A percentile compares a stretch with the other conserved stretches of the same genome.
These are phyloP conservation scores for Rhizopogon rudus DNA, from an alignment of 768 basidiomycete genomes.

Conservation along the genomic window DNA sequence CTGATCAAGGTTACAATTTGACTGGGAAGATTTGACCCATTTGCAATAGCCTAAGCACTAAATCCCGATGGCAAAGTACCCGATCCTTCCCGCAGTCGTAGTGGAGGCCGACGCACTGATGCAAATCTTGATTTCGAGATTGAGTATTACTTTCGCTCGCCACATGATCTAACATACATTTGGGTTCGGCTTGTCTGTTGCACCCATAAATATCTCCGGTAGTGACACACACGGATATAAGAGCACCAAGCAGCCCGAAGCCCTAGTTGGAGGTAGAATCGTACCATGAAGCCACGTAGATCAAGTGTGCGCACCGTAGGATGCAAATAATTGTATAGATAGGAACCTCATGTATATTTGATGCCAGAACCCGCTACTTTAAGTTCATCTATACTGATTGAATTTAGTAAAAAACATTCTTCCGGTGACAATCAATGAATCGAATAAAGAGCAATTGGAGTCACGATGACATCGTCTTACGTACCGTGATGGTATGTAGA, in stretches of 20 bases:
- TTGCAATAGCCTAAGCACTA: conserved; percentile 26
- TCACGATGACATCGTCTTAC: conserved; percentile 5
- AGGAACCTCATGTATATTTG: conserved; percentile 43
- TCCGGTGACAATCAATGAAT: conserved; percentile 61
- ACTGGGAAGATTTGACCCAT: conserved; percentile 35
- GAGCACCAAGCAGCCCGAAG: conserved; percentile 44
- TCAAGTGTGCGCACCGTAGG: conserved; percentile 40
- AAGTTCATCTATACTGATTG: background rate
- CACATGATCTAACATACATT: conserved; percentile 23
- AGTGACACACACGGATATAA: conserved; percentile 19
- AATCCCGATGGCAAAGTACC: conserved; percentile 29
- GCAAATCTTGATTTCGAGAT: conserved; percentile 32
- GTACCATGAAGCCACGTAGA: conserved; percentile 67
- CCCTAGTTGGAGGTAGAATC: conserved; percentile 40
- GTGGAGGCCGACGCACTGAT: conserved; percentile 38
- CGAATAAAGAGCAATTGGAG: conserved; percentile 63
- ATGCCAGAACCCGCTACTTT: conserved; percentile 2
- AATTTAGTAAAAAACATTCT: conserved; percentile 43
- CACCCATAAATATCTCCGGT: conserved; percentile 40
- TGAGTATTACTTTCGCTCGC: background rate
- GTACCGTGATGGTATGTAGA: too few relatives aligned
- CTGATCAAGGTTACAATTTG: conserved; percentile 40
- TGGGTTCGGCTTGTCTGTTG: conserved; percentile 28
- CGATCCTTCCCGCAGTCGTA: conserved; percentile 31
- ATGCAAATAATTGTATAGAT: conserved; percentile 43